These are phyloP conservation scores for Penicillium sp. DNA, from an alignment of 2,329 filamentous ascomycete species.

Conservation along the genomic window DNA sequence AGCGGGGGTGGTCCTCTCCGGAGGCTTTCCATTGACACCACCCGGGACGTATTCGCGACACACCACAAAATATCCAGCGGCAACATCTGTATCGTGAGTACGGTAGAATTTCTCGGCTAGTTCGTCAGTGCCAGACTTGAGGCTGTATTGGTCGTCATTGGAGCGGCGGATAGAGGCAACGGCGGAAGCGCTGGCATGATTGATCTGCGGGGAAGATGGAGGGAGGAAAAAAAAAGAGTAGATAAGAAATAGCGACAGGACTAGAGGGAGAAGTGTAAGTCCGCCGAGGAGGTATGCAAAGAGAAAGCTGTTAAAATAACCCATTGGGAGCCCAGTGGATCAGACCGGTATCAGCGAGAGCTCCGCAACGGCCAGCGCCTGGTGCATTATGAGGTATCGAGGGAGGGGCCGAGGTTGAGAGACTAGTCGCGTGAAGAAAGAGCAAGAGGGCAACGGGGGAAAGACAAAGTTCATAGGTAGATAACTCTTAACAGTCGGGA, in stretches of 20 bases:
- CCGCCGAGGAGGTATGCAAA: conserved; percentile 83
- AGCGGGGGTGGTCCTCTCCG: conserved; percentile 80
- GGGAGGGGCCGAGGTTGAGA: conserved; percentile 6
- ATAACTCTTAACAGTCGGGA: not conserved
- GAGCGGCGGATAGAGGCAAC: conserved; percentile 52
- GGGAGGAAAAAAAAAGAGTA: conserved; percentile 74
- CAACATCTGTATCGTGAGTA: conserved; percentile 73
- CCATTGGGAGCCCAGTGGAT: conserved; percentile 44
- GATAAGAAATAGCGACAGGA: conserved; percentile 64
- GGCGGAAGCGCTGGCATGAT: conserved; percentile 44
- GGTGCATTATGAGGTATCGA: conserved; percentile 27
- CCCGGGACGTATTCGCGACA: conserved; percentile 90
- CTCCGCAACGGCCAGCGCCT: conserved; percentile 32
- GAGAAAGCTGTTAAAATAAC: conserved; percentile 62
- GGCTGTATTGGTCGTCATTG: conserved; percentile 67
- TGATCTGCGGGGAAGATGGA: conserved; percentile 29
- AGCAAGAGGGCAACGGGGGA: not conserved
- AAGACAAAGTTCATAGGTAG: not conserved
- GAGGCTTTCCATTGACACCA: conserved; percentile 89
- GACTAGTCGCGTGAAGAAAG: not conserved
- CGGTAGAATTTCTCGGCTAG: conserved; percentile 66
- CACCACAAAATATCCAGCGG: conserved; percentile 93
- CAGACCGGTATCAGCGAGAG: conserved; percentile 35
- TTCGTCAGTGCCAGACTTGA: conserved; percentile 65
- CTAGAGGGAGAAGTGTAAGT: conserved; percentile 81